Evolutionary conservation across 495 filamentous ascomycete genomes (phyloP), one percentile per base, ranked within the genome.

Genomic region (Xylaria longipes): DNA sequence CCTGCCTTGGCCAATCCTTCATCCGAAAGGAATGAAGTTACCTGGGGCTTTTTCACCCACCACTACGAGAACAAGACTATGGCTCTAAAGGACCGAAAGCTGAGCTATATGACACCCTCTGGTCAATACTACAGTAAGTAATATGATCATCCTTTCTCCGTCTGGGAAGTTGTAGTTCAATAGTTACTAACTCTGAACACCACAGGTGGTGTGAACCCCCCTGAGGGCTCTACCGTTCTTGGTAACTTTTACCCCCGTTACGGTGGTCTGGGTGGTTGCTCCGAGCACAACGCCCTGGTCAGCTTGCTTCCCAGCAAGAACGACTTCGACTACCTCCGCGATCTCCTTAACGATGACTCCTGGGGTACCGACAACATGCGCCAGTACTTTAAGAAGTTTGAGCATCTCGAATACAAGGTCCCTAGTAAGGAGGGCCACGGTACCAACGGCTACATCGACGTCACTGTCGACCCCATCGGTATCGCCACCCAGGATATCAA

Each of bases 401-500:
- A 91, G 78, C 82, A 84, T 35, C 87, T 87, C 72, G 71, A 85
- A 39, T 91, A 91, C 76, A 71, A 82, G 0, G 68, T 83, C 17
- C 76, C 82, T 0, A 54, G 35, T 1, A 67, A 69, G 14, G 74
- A 76, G 56, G 75, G 80, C 41, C 89, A 91, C 75, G 89, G 90
- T 27, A 85, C 81, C 57, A 73, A 83, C 41, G 89, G 90, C 20
- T 92, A 87, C 86, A 77, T 91, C n/a, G 68, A 77, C 14, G 87
- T 84, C 3, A 85, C 85, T 41, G 73, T 83, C 5, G 83, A 87
- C 0, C 84, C 85, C 5, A 70, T 88, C 7, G 81, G 75, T 22
- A 74, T 89, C 50, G 83, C 86, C 5, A 72, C 87, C 14, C 68
- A 82, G 54, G 88, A 91, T 43, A 77, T 82, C 0, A 87, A 87